Evolutionary conservation across 768 basidiomycete genomes (phyloP).

Genomic region (Glaciozyma antarctica): DNA sequence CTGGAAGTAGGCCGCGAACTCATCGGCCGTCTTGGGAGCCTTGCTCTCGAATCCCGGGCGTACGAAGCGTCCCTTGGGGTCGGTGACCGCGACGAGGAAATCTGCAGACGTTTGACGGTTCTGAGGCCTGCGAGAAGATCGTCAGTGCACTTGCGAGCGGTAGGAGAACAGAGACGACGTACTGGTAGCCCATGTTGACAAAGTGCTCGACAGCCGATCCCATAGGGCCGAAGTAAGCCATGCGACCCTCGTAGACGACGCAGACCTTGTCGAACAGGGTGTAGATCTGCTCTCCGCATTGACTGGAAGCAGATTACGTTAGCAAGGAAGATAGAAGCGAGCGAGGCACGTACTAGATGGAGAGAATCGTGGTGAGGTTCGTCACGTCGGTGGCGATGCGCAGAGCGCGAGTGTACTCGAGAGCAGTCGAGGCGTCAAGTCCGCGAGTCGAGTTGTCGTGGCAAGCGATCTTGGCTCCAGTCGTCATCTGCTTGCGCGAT

Average conservation of each 20-base stretch:
- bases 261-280: slow-evolving; percentile 70
- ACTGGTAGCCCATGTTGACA: slow-evolving; percentile 51
- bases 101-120: slow-evolving; percentile 41
- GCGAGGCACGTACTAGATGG: slow-evolving; percentile 49
- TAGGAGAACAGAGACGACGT: not conserved
- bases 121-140: slow-evolving; percentile 7
- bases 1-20: slow-evolving; percentile 44
- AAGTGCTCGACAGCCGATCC: slow-evolving; percentile 61
- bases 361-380: slow-evolving; percentile 41
- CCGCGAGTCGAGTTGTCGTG: slow-evolving; percentile 63
- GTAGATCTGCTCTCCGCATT: slow-evolving; percentile 37
- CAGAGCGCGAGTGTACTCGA: slow-evolving; percentile 70
- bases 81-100: slow-evolving; percentile 46
- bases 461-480: slow-evolving; percentile 35
- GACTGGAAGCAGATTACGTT: not conserved
- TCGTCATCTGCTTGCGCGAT: not conserved
- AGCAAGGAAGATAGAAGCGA: not conserved
- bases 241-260: slow-evolving; percentile 60
- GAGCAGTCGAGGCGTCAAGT: slow-evolving; percentile 65
- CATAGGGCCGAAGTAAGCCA: slow-evolving; percentile 66
- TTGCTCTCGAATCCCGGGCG: slow-evolving; percentile 39
- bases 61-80: slow-evolving; percentile 54
- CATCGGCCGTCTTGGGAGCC: slow-evolving; percentile 45
- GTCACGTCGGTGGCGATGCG: slow-evolving; percentile 71
- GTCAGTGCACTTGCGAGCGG: not conserved